These are phyloP conservation scores for Rosa hybrid DNA, from an alignment of 331 rosid species.

Conservation along the genomic window DNA sequence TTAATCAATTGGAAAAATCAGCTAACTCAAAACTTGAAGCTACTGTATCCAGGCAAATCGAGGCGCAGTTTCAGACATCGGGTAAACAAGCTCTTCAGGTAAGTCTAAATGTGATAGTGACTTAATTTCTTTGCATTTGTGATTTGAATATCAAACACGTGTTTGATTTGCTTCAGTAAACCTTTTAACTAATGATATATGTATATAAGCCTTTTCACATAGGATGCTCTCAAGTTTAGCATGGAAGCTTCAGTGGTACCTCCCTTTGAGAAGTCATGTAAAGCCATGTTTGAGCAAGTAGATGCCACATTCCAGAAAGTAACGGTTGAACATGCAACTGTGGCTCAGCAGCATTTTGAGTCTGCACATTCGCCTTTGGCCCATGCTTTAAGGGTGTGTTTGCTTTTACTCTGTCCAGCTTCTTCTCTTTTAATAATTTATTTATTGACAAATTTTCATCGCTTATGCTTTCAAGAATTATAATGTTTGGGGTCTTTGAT, in stretches of 20 bases:
- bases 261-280: slow-evolving; percentile 92
- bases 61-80: slow-evolving; percentile 94
- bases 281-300: slow-evolving; percentile 94
- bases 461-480: background rate
- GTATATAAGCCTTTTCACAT: slow-evolving; percentile 20
- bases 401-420: background rate
- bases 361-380: slow-evolving; percentile 82
- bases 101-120: slow-evolving; percentile 16
- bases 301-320: slow-evolving; percentile 95
- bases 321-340: slow-evolving; percentile 75
- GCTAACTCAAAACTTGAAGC: slow-evolving; percentile 82
- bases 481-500: background rate
- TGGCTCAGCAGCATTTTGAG: slow-evolving; percentile 77
- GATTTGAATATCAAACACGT: background rate
- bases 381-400: slow-evolving; percentile 70
- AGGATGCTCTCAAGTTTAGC: slow-evolving; percentile 83
- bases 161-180: background rate
- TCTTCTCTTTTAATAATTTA: slow-evolving; percentile 3
- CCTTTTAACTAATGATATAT: slow-evolving; percentile 18
- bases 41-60: slow-evolving; percentile 92
- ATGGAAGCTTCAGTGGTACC: slow-evolving; percentile 84
- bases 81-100: slow-evolving; percentile 99
- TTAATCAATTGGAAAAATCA: slow-evolving; percentile 91
- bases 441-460: background rate
- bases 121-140: slow-evolving; percentile 17